A percentile compares a stretch with the other conserved stretches of the same genome.
Evolutionary conservation across 441 rosid genomes (phyloP).

Genomic region (Melianthus villosus): DNA sequence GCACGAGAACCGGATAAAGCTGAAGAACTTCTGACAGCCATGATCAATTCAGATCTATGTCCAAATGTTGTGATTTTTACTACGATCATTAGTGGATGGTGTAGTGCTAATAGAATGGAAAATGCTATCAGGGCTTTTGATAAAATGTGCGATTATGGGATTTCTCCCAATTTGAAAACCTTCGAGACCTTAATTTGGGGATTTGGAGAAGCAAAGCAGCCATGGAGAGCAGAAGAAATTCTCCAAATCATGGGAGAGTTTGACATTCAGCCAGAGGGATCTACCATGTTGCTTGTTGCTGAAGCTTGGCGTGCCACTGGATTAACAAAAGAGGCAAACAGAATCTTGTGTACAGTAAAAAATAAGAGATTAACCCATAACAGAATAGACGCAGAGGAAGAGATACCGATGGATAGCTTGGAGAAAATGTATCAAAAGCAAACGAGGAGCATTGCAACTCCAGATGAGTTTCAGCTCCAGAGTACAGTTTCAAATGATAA

Average conservation of each 20-base stretch:
- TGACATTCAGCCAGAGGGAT: conserved; percentile 34
- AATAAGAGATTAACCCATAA: conserved; percentile 7
- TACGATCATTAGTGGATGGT: conserved; percentile 77
- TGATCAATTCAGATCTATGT: conserved; percentile 32
- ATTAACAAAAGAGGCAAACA: conserved; percentile 33
- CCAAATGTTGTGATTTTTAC: conserved; percentile 86
- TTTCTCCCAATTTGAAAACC: conserved; percentile 59
- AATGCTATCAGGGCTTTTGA: conserved; percentile 42
- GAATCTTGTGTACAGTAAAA: conserved; percentile 18
- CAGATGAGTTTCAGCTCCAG: too few relatives aligned
- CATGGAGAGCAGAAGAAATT: conserved; percentile 70
- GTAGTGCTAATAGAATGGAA: conserved; percentile 64
- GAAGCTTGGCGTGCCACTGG: conserved; percentile 74
- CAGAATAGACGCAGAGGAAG: conserved; percentile 7
- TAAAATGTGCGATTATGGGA: conserved; percentile 42
- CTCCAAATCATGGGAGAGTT: conserved; percentile 48
- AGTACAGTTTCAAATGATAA: too few relatives aligned
- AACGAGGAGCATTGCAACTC: too few relatives aligned
- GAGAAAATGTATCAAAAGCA: conserved; percentile 18
- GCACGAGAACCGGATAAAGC: conserved; percentile 65
- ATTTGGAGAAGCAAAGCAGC: conserved; percentile 72
- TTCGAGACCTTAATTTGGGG: conserved; percentile 91
- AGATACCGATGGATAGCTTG: conserved; percentile 16
- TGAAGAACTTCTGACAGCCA: conserved; percentile 39
- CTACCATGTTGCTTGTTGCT: conserved; percentile 49